Evolutionary conservation across 345 rosid genomes (phyloP).

Genomic region (Erucastrum elatum): DNA sequence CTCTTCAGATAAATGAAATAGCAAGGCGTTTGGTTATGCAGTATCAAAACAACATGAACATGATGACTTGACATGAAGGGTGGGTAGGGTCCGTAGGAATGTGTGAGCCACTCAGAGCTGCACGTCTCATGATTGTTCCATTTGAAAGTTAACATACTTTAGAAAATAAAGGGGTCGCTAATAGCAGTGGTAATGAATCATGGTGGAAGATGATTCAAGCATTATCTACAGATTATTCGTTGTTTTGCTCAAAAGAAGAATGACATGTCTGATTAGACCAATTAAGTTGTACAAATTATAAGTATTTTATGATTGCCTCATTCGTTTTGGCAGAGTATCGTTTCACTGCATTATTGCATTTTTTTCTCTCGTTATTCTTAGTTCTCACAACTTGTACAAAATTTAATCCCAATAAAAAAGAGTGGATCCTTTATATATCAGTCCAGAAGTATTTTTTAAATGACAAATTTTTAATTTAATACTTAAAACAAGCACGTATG

Average conservation of each 20-base stretch:
- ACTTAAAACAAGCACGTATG: too few relatives aligned
- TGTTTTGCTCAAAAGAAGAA: slow-evolving; percentile 25
- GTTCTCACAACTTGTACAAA: too few relatives aligned
- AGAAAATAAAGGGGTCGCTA: slow-evolving; percentile 12
- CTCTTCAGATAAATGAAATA: background rate
- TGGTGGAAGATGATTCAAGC: slow-evolving; percentile 41
- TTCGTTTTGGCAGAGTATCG: too few relatives aligned
- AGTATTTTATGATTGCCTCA: background rate
- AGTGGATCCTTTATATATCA: too few relatives aligned
- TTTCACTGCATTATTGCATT: too few relatives aligned
- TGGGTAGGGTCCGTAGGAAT: slow-evolving; percentile 6
- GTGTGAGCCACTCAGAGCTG: slow-evolving; percentile 20
- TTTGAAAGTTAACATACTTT: slow-evolving; percentile 2
- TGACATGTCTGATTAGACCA: slow-evolving; percentile 23
- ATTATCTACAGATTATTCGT: slow-evolving; percentile 22
- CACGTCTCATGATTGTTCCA: slow-evolving; percentile 24
- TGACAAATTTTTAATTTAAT: too few relatives aligned
- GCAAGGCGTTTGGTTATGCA: background rate
- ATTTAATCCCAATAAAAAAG: too few relatives aligned
- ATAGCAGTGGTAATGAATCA: slow-evolving; percentile 32
- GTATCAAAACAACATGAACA: slow-evolving; percentile 16
- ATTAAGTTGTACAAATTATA: slow-evolving; percentile 9
- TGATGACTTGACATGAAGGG: slow-evolving; percentile 10
- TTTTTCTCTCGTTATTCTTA: too few relatives aligned
- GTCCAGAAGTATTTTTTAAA: too few relatives aligned